Evolutionary conservation across 352 stramenopile species (phyloP).

Genomic region (Phytopythium kandeliae): DNA sequence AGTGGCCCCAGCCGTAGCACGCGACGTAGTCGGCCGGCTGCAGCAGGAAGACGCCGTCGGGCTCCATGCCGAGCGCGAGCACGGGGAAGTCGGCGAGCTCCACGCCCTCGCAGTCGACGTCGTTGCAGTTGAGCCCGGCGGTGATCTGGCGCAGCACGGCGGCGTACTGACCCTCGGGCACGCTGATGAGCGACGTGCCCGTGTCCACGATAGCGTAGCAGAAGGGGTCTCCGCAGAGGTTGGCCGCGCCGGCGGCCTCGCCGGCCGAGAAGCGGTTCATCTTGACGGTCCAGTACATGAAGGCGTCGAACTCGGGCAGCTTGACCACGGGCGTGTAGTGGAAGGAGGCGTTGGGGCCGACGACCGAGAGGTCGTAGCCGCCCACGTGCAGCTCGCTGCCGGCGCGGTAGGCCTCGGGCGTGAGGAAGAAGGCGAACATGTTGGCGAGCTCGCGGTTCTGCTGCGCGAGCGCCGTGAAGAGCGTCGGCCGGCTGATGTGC

Average conservation of each 20-base stretch:
- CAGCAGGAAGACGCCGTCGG: conserved; percentile 81
- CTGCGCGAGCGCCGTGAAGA: conserved; percentile 63
- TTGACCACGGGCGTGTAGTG: conserved; percentile 86
- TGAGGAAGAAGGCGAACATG: conserved; percentile 89
- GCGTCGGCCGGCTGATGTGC: conserved; percentile 80
- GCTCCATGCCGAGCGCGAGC: conserved; percentile 75
- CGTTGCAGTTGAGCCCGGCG: conserved; percentile 51
- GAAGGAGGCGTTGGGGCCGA: conserved; percentile 78
- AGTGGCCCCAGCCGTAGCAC: conserved; percentile 69
- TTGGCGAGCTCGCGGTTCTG: conserved; percentile 70
- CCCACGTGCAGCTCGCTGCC: conserved; percentile 81
- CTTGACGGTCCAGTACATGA: conserved; percentile 85
- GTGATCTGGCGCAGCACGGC: conserved; percentile 61
- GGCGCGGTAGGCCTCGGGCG: conserved; percentile 55
- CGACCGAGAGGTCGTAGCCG: conserved; percentile 77
- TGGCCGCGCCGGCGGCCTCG: conserved; percentile 14
- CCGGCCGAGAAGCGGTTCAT: conserved; percentile 50
- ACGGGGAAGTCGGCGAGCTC: conserved; percentile 51
- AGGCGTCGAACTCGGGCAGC: conserved; percentile 68
- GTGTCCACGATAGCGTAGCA: conserved; percentile 89
- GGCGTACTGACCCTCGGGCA: conserved; percentile 66
- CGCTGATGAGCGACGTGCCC: conserved; percentile 81
- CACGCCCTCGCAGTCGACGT: conserved; percentile 55
- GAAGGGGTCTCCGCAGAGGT: conserved; percentile 62
- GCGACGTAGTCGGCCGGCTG: conserved; percentile 75